These are phyloP conservation scores for Neonectria sp. DNA, from an alignment of 2,329 filamentous ascomycete species.

Conservation along the genomic window DNA sequence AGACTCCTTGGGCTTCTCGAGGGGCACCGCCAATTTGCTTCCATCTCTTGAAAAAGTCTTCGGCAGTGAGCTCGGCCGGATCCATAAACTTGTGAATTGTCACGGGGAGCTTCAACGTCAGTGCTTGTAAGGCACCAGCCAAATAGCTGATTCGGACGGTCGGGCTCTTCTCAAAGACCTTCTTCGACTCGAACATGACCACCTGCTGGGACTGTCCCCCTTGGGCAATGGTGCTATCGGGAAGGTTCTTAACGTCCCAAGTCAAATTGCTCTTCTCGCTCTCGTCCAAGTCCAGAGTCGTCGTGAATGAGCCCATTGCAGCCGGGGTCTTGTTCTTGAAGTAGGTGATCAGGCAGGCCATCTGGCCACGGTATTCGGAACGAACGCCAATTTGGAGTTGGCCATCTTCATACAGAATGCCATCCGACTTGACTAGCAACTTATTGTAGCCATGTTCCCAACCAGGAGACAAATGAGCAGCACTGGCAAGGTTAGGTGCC, in stretches of 20 bases:
- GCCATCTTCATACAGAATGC: constrained; percentile 93
- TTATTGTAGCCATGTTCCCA: constrained; percentile 94
- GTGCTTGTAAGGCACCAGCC: constrained; percentile 90
- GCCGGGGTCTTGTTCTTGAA: constrained; percentile 95
- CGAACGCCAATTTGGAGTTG: constrained; percentile 94
- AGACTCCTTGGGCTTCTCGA: constrained; percentile 90
- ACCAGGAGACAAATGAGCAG: constrained; percentile 91
- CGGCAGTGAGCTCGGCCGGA: constrained; percentile 84
- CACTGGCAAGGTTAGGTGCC: constrained; percentile 89
- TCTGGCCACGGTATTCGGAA: constrained; percentile 94
- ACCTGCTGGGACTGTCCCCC: constrained; percentile 91
- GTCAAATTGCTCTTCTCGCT: constrained; percentile 77
- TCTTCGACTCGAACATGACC: constrained; percentile 91
- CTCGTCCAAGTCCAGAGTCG: constrained; percentile 87
- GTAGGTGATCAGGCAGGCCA: constrained; percentile 95
- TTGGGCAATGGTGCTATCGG: constrained; percentile 83
- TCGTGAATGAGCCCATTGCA: constrained; percentile 91
- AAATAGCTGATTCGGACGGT: constrained; percentile 96
- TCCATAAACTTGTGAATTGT: constrained; percentile 98
- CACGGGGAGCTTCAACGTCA: constrained; percentile 92
- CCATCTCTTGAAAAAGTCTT: constrained; percentile 99
- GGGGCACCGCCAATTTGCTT: constrained; percentile 95
- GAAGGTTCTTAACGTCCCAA: constrained; percentile 89
- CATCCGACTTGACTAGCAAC: constrained; percentile 84
- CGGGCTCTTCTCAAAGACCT: constrained; percentile 85